phyloP scores from a whole-genome alignment of 2,329 filamentous ascomycete species.

The Paecilomyces sp. region DNA sequence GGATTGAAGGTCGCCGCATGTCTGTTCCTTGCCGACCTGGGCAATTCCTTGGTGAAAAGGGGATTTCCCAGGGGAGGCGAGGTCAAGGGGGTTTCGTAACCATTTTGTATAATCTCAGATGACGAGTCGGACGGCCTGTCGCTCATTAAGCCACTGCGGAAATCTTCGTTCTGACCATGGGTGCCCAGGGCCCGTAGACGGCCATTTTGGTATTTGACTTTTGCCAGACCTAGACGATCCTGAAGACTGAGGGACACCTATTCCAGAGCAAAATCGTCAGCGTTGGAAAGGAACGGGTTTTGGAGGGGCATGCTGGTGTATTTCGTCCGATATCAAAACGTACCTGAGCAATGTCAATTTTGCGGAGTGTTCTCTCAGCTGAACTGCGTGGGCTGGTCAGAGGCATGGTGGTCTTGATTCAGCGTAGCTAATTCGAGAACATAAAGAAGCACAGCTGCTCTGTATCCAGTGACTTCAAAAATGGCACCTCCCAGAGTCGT shows the following conservation, averaged over 20 bases:
- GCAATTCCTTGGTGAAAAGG: slow-evolving; percentile 76
- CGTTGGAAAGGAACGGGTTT: neutral
- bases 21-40: slow-evolving; percentile 43
- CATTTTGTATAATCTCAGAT: slow-evolving; percentile 65
- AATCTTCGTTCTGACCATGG: slow-evolving; percentile 74
- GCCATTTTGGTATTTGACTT: slow-evolving; percentile 94
- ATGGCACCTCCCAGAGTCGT: neutral
- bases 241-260: slow-evolving; percentile 91
- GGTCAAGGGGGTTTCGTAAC: slow-evolving; percentile 50
- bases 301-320: neutral
- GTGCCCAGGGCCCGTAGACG: slow-evolving; percentile 74
- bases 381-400: slow-evolving; percentile 20
- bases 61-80: slow-evolving; percentile 79
- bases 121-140: slow-evolving; percentile 83
- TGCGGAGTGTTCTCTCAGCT: slow-evolving; percentile 32
- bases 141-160: slow-evolving; percentile 58
- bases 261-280: slow-evolving; percentile 15
- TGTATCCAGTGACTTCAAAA: neutral
- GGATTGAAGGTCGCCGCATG: slow-evolving; percentile 39
- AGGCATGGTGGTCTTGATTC: slow-evolving; percentile 20
- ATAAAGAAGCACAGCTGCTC: slow-evolving; percentile 1
- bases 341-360: slow-evolving; percentile 37
- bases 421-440: slow-evolving; percentile 9
- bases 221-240: slow-evolving; percentile 87
- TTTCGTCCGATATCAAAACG: slow-evolving; percentile 6